Base-by-base conservation (phyloP, 208 protist species). In the Naegleria gruberi region DNA sequence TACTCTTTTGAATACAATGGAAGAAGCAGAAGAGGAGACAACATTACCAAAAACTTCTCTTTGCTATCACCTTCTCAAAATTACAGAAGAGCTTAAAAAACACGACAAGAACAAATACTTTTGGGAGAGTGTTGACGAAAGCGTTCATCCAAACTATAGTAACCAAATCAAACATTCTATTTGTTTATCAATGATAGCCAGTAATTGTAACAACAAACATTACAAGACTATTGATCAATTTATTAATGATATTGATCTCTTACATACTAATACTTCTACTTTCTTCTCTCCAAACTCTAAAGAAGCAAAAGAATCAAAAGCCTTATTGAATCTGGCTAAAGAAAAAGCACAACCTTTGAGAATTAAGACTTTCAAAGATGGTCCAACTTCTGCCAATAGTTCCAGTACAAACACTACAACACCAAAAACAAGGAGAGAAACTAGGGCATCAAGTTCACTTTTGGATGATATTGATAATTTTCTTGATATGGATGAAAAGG, bases 91-190 rank as follows among this genome's bases (percentile, higher is more conserved):
- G 0, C 42, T 87, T 8, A 87, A 42, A 7, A 40, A 46, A 19
- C n/a, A 87, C 12, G 83, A 87, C 42, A 55, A 34, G 19, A 87
- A 55, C 42, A 30, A 87, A 55, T 87, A 41, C 10, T 84, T 87
- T 40, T 55, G 23, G 23, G 26, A 87, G 4, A 26, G 6, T 5
- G 41, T 55, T n/a, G 44, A 87, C 19, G n/a, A 87, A 55, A 87
- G n/a, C 1, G 37, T 55, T 10, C n/a, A 42, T 84, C 34, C 81
- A 5, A 55, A 87, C 7, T 55, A 87, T 8, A 87, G 40, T 6
- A 12, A 55, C 0, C 17, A 44, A 30, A 30, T 87, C 7, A 55
- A 87, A 23, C n/a, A 55, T 41, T 26, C 83, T 17, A 46, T 87
- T 42, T 17, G 42, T 12, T n/a, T 30, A 37, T 46, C 44, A 55